Evolutionary conservation across 805 yeast species (phyloP).

Genomic region (Metschnikowia arizonensis): DNA sequence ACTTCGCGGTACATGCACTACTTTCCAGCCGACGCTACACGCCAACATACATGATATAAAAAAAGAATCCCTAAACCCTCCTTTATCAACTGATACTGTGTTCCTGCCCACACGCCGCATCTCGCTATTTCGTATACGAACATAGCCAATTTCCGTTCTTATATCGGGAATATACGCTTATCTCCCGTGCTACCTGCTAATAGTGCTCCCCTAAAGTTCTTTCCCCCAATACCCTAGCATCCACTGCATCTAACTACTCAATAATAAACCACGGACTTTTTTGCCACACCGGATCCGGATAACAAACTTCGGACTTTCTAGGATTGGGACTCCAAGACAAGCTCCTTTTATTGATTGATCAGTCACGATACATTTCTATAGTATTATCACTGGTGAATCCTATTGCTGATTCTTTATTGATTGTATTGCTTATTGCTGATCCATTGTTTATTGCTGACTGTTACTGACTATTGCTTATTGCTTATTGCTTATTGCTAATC

Average conservation of each 20-base stretch:
- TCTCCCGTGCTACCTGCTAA: neutral
- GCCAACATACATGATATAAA: slow-evolving; percentile 3
- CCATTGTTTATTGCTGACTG: no score
- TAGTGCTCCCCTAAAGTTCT: neutral
- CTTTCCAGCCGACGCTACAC: slow-evolving; percentile 2
- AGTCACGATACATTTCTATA: no score
- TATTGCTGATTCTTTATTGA: neutral
- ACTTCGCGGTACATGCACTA: slow-evolving; percentile 16
- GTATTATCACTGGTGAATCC: neutral
- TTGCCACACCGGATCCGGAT: neutral
- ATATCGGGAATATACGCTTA: neutral
- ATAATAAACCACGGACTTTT: neutral
- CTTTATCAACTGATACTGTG: neutral
- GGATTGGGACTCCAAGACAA: neutral
- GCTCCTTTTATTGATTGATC: neutral
- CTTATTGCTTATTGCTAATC: no score
- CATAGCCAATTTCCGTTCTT: neutral
- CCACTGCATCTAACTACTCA: neutral
- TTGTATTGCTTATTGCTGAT: no score
- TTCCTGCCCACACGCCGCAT: slow-evolving; percentile 4
- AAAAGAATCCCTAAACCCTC: slow-evolving; percentile 5
- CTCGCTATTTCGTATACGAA: slow-evolving; percentile 1
- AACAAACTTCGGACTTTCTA: neutral
- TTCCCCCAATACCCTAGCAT: no score
- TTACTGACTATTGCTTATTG: no score